Conservation (phyloP, 495 filamentous ascomycete genomes). For the Hypoxylon lienhwacheense region DNA sequence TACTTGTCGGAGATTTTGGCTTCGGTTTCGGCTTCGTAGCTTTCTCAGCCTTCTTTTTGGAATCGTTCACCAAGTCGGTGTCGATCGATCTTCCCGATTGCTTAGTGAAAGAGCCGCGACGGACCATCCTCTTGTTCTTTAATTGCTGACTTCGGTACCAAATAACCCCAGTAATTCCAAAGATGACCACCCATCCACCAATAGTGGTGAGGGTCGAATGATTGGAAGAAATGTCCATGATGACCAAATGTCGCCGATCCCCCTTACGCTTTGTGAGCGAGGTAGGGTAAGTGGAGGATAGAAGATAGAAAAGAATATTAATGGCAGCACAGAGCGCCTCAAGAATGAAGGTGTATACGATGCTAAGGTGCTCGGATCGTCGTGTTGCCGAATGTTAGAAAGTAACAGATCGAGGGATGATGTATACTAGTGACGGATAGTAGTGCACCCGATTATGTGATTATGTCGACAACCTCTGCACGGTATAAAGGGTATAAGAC, state of each 20-base stretch:
- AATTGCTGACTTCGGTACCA: constrained; percentile 34
- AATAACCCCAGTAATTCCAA: constrained; percentile 49
- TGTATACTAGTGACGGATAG: constrained; percentile 33
- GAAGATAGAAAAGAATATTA: constrained; percentile 1
- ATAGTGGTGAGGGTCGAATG: constrained; percentile 48
- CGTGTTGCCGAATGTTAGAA: constrained; percentile 15
- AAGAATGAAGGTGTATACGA: constrained; percentile 11
- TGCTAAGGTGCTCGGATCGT: constrained; percentile 8
- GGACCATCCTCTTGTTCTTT: constrained; percentile 48
- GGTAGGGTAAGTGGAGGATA: constrained; percentile 1
- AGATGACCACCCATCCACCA: constrained; percentile 60
- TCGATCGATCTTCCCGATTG: constrained; percentile 39
- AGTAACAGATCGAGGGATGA: constrained; percentile 11
- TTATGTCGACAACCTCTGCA: constrained; percentile 22
- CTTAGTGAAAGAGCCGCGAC: constrained; percentile 32
- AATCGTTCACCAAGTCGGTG: constrained; percentile 35
- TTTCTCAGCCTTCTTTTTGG: constrained; percentile 40
- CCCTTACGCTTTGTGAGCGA: constrained; percentile 4
- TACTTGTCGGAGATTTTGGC: constrained; percentile 28
- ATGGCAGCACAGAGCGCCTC: constrained; percentile 27
- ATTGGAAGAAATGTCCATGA: constrained; percentile 44
- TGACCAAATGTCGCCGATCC: constrained; percentile 16
- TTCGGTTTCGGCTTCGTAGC: constrained; percentile 36
- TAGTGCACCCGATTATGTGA: constrained; percentile 28
- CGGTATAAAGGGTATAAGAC: too few species aligned